Percentiles rank a stretch among this genome's conserved stretches.
Evolutionary conservation across 768 basidiomycete species (phyloP).

Genomic region (Termitomyces sp.): DNA sequence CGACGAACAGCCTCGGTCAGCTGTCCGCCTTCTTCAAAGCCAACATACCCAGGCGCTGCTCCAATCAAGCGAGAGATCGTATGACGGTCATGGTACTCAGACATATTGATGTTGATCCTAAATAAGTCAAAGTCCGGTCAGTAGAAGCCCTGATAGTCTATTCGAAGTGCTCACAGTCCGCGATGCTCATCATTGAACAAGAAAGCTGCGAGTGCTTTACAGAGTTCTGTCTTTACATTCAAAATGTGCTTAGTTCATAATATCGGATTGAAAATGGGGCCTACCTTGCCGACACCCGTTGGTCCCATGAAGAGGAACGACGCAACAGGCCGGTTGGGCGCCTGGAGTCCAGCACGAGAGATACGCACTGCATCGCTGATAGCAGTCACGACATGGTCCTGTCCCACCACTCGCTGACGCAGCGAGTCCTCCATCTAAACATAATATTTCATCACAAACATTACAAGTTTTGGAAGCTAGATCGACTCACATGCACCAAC

Average conservation of each 20-base stretch:
- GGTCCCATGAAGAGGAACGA: slow-evolving; percentile 91
- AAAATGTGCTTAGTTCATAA: not conserved
- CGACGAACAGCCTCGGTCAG: slow-evolving; percentile 90
- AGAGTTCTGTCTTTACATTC: slow-evolving; percentile 72
- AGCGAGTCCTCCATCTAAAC: slow-evolving; percentile 83
- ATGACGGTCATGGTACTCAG: slow-evolving; percentile 93
- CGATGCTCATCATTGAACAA: slow-evolving; percentile 86
- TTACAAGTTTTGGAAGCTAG: not conserved
- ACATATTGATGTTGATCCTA: slow-evolving; percentile 92
- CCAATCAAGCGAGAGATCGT: slow-evolving; percentile 89
- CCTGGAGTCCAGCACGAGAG: slow-evolving; percentile 86
- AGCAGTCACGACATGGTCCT: slow-evolving; percentile 81
- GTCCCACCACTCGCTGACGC: slow-evolving; percentile 75
- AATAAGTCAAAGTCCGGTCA: not conserved
- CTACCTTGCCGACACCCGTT: slow-evolving; percentile 80
- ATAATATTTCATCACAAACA: not conserved
- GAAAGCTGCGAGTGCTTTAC: slow-evolving; percentile 85
- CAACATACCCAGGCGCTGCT: slow-evolving; percentile 90
- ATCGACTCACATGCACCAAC: slow-evolving; percentile 67
- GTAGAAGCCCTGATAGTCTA: not conserved
- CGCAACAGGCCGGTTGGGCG: slow-evolving; percentile 85
- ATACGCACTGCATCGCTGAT: slow-evolving; percentile 90
- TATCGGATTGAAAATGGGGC: not conserved
- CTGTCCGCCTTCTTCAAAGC: slow-evolving; percentile 85
- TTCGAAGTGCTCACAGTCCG: slow-evolving; percentile 57